Percentiles rank a stretch among this genome's conserved stretches.
Evolutionary conservation across 495 filamentous ascomycete genomes (phyloP).

Genomic region (Penicillium herquei): DNA sequence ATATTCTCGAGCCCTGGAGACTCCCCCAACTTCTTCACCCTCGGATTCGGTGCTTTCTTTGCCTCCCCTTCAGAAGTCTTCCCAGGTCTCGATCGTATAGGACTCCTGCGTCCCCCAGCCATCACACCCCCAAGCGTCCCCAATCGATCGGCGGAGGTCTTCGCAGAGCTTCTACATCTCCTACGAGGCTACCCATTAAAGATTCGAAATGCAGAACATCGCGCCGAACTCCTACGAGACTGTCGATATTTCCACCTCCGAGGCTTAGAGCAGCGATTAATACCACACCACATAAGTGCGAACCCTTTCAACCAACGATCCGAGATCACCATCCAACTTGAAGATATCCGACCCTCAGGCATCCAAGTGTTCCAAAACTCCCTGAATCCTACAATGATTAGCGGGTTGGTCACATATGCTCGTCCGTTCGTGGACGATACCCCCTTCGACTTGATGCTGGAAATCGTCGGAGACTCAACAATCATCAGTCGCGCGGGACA

Average conservation of each 20-base stretch:
- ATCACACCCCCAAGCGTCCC: conserved; percentile 81
- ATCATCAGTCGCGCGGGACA: conserved; percentile 55
- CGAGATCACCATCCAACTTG: conserved; percentile 80
- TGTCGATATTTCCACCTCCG: conserved; percentile 92
- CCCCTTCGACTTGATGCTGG: conserved; percentile 71
- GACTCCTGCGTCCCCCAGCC: conserved; percentile 84
- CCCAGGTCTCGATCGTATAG: conserved; percentile 75
- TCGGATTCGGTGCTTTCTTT: conserved; percentile 91
- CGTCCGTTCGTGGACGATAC: conserved; percentile 79
- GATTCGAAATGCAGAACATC: conserved; percentile 76
- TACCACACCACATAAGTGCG: conserved; percentile 73
- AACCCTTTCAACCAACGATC: conserved; percentile 64
- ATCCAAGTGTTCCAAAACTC: conserved; percentile 60
- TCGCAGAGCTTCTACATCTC: conserved; percentile 79
- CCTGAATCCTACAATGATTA: conserved; percentile 18
- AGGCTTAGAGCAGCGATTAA: conserved; percentile 83
- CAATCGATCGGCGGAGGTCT: conserved; percentile 74
- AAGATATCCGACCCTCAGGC: conserved; percentile 83
- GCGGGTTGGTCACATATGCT: conserved; percentile 71
- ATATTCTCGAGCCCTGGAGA: conserved; percentile 84
- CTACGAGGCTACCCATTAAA: conserved; percentile 83
- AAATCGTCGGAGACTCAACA: conserved; percentile 70
- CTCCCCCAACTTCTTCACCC: conserved; percentile 90
- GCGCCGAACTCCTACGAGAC: conserved; percentile 76
- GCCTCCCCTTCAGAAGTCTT: conserved; percentile 75